Base-by-base conservation (phyloP, 2,329 filamentous ascomycete species). In the Lachnellula hyalina region DNA sequence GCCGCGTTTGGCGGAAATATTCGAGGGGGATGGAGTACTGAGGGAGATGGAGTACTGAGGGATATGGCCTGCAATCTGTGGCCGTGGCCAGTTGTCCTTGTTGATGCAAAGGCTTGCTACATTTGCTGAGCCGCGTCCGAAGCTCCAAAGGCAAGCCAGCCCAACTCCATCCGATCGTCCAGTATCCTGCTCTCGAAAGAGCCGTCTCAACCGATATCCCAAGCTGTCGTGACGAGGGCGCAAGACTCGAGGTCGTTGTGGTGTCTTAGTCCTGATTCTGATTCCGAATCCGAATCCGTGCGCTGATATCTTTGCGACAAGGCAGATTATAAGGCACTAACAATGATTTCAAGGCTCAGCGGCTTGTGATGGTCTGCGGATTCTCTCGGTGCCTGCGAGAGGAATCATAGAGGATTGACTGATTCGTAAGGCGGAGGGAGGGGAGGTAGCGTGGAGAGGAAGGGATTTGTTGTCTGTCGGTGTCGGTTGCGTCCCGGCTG, bases 161-260 rank as follows among this genome's bases (percentile, higher is more conserved):
- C 36, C 46, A 53, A 57, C 54, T 56, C 57, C 61, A 65, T 65
- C 53, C 56, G 59, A 51, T 53, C 51, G 38, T 38, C 45, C 40
- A 25, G 25, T 21, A 49, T 35, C 28, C 52, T 51, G 52, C 49
- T 53, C 53, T 56, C 56, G 15, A 28, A 42, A 46, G 51, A 54
- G 55, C 53, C 34, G 46, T 21, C 49, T 44, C 40, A n/a, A 49
- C 49, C 28, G n/a, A 21, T 40, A 14, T 42, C 23, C 41, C 32
- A 42, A 45, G 34, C 49, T n/a, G 23, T 53, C 32, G 25, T 42
- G 41, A 44, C 46, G 14, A 14, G 17, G 38, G 23, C 32, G 51
- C 47, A 28, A 52, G 48, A 40, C 42, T 47, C 51, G 38, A 42
- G 36, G 47, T 45, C 32, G 47, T 53, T 4, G 47, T 44, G 41